These are phyloP conservation scores for Citrullus amarus DNA, from an alignment of 306 rosid species.

Conservation along the genomic window DNA sequence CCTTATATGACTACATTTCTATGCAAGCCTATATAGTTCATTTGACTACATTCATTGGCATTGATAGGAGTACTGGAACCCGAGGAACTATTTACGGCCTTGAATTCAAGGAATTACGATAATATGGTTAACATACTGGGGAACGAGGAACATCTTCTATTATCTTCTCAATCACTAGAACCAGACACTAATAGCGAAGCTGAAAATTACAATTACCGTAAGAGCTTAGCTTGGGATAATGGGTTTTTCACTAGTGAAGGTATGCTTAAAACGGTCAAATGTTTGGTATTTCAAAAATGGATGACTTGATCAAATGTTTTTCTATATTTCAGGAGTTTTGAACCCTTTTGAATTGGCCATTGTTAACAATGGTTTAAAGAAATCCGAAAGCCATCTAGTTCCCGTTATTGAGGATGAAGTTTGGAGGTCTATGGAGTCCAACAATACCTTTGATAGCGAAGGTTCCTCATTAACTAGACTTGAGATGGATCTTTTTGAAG, in stretches of 20 bases:
- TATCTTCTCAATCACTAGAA: slow-evolving; percentile 23
- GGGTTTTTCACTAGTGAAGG: slow-evolving; percentile 55
- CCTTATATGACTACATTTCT: neutral
- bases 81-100: slow-evolving; percentile 37
- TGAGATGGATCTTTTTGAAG: slow-evolving; percentile 44
- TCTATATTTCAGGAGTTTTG: slow-evolving; percentile 34
- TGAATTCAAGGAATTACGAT: slow-evolving; percentile 8
- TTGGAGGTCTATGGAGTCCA: slow-evolving; percentile 31
- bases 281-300: neutral
- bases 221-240: slow-evolving; percentile 60
- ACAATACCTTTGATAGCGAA: slow-evolving; percentile 16
- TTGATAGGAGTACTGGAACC: slow-evolving; percentile 48
- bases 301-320: neutral
- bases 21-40: neutral
- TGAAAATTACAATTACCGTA: slow-evolving; percentile 18
- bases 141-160: slow-evolving; percentile 20
- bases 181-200: slow-evolving; percentile 13
- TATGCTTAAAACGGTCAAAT: neutral
- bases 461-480: slow-evolving; percentile 35
- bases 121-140: slow-evolving; percentile 17
- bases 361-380: slow-evolving; percentile 36
- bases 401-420: slow-evolving; percentile 24
- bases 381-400: slow-evolving; percentile 14
- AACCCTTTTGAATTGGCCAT: slow-evolving; percentile 42
- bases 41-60: slow-evolving; percentile 7